Conservation (phyloP, 2,329 filamentous ascomycete genomes). For the Sarocladium kiliense region DNA sequence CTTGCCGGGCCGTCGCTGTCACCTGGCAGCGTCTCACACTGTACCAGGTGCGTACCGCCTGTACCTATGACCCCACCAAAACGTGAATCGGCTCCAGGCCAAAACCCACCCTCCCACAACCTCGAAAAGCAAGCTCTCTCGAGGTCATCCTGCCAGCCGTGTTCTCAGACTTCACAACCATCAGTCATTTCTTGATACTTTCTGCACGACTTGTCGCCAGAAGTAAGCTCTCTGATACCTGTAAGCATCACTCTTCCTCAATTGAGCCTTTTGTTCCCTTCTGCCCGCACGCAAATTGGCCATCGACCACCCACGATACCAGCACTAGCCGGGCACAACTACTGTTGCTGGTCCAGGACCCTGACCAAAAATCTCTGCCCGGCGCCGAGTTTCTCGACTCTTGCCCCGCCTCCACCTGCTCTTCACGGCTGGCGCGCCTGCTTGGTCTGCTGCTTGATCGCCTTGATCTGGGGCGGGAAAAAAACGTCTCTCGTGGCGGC, state of each 20-base stretch:
- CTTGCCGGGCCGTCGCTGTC: not conserved
- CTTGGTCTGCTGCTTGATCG: slow-evolving; percentile 4
- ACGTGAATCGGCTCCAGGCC: slow-evolving; percentile 4
- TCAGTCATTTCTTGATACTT: not conserved
- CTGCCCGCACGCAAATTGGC: slow-evolving; percentile 2
- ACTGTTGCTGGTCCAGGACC: not conserved
- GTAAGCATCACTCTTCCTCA: not conserved
- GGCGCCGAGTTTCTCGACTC: slow-evolving; percentile 7
- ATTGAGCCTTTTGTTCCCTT: not conserved
- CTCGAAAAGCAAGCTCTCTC: slow-evolving; percentile 6
- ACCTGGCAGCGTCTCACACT: not conserved
- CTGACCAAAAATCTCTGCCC: slow-evolving; percentile 9
- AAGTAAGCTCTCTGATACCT: not conserved
- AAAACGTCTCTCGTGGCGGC: slow-evolving; percentile 6
- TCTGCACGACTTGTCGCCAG: not conserved
- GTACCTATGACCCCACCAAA: not conserved
- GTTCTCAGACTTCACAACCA: not conserved
- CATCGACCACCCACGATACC: not conserved
- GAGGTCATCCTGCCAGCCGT: not conserved
- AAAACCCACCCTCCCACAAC: slow-evolving; percentile 9
- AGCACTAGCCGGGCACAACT: not conserved
- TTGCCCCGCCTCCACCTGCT: slow-evolving; percentile 8
- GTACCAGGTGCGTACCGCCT: not conserved
- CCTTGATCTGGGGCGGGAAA: slow-evolving; percentile 4
- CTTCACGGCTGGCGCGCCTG: slow-evolving; percentile 8